phyloP scores from a whole-genome alignment of 345 rosid species.

The Linum lewisii region DNA sequence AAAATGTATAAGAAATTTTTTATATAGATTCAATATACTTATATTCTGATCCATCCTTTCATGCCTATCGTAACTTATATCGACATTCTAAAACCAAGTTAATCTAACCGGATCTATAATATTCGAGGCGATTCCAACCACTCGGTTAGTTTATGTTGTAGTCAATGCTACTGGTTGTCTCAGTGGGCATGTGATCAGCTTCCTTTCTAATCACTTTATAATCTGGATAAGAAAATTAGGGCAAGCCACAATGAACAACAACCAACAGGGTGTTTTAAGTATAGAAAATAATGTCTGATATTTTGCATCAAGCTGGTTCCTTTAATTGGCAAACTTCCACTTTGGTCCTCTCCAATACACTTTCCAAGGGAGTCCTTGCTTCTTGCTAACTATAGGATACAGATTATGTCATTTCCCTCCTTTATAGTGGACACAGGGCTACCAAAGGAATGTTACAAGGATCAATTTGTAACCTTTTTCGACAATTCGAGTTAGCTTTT shows the following conservation, averaged over 20 bases:
- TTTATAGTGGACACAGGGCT: no score
- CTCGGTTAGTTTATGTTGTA: not conserved
- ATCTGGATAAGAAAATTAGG: slow-evolving; percentile 29
- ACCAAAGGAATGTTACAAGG: no score
- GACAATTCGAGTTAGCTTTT: no score
- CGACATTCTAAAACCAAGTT: no score
- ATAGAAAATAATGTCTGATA: not conserved
- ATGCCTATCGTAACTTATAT: no score
- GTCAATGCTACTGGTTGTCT: not conserved
- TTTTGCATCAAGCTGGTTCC: not conserved
- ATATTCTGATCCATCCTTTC: no score
- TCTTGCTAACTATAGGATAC: not conserved
- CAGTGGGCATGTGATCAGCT: slow-evolving; percentile 25
- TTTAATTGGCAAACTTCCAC: not conserved
- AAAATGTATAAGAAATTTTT: no score
- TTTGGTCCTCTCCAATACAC: not conserved
- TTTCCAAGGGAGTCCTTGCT: not conserved
- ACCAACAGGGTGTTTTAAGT: not conserved
- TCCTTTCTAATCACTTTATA: slow-evolving; percentile 14
- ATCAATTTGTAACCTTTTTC: no score
- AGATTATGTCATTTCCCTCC: not conserved
- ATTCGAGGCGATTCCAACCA: no score
- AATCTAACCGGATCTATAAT: no score
- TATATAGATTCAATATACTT: no score
- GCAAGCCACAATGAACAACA: slow-evolving; percentile 15